phyloP scores from a whole-genome alignment of 2,329 filamentous ascomycete genomes.

The Pyricularia sp. region DNA sequence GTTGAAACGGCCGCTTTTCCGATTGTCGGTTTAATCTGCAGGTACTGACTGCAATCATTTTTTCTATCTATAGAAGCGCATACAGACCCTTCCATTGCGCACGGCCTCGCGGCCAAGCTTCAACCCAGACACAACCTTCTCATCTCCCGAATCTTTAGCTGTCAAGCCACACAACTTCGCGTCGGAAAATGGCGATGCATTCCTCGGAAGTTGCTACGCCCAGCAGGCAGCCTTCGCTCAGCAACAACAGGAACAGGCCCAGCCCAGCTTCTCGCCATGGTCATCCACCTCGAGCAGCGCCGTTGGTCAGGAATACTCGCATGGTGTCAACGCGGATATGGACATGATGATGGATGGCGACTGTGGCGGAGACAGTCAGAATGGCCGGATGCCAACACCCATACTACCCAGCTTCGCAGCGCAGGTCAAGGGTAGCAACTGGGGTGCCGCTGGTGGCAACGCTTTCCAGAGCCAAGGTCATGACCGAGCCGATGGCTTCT shows the following conservation, averaged over 20 bases:
- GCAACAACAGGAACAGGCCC: slow-evolving; percentile 5
- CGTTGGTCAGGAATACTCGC: background rate
- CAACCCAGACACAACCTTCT: slow-evolving; percentile 1
- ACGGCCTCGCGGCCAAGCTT: background rate
- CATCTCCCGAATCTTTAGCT: slow-evolving; percentile 9
- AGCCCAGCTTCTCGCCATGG: slow-evolving; percentile 1
- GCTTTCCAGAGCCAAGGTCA: slow-evolving; percentile 17
- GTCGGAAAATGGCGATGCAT: slow-evolving; percentile 24
- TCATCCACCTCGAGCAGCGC: background rate
- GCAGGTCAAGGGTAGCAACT: slow-evolving; percentile 43
- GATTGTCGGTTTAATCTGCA: background rate
- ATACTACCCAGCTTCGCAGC: slow-evolving; percentile 49
- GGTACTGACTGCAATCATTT: background rate
- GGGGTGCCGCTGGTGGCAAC: slow-evolving; percentile 27
- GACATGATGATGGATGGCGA: slow-evolving; percentile 39
- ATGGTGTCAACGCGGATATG: slow-evolving; percentile 31
- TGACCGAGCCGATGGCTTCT: background rate
- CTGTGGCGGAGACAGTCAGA: slow-evolving; percentile 20
- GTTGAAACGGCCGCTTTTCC: background rate
- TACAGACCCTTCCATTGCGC: slow-evolving; percentile 42
- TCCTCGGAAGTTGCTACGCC: background rate
- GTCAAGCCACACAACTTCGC: slow-evolving; percentile 25
- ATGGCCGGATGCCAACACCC: slow-evolving; percentile 46
- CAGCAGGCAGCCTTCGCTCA: slow-evolving; percentile 3
- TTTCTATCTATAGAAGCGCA: slow-evolving; percentile 35